Conservation (phyloP, 1,284 basidiomycete species). For the Pseudozyma flocculosa region DNA sequence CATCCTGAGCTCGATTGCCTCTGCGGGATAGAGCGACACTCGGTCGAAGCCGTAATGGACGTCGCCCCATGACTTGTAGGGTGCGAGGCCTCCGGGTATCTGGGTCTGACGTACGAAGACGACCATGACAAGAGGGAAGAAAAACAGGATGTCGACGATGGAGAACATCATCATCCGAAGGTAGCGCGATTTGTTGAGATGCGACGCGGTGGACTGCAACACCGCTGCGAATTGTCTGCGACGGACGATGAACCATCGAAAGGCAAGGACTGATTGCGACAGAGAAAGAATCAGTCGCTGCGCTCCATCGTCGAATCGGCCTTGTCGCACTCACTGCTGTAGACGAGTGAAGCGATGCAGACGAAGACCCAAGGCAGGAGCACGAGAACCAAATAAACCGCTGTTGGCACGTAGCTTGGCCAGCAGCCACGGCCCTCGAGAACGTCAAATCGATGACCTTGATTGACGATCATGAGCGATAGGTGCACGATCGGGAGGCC, state of each 20-base stretch:
- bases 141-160: constrained; percentile 7
- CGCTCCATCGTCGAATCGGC: no score
- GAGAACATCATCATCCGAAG: constrained; percentile 7
- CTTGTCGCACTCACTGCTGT: constrained; percentile 18
- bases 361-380: constrained; percentile 6
- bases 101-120: constrained; percentile 1
- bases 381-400: constrained; percentile 9
- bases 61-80: constrained; percentile 9
- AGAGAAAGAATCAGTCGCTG: no score
- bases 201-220: constrained; percentile 8
- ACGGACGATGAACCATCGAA: constrained; percentile 20
- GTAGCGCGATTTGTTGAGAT: constrained; percentile 8
- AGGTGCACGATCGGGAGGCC: constrained; percentile 9
- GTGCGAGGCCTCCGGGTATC: background rate
- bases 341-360: constrained; percentile 3
- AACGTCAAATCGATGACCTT: constrained; percentile 5
- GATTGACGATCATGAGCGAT: constrained; percentile 17
- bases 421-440: constrained; percentile 13
- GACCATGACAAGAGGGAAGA: constrained; percentile 2
- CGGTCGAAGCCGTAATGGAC: constrained; percentile 8
- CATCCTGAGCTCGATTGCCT: background rate
- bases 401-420: constrained; percentile 4
- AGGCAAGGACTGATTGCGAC: constrained; percentile 4
- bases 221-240: constrained; percentile 15
- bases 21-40: background rate